Percentiles rank a stretch among this genome's conserved stretches.
These are phyloP conservation scores for Brassica carinata DNA, from an alignment of 345 rosid species.

Conservation along the genomic window DNA sequence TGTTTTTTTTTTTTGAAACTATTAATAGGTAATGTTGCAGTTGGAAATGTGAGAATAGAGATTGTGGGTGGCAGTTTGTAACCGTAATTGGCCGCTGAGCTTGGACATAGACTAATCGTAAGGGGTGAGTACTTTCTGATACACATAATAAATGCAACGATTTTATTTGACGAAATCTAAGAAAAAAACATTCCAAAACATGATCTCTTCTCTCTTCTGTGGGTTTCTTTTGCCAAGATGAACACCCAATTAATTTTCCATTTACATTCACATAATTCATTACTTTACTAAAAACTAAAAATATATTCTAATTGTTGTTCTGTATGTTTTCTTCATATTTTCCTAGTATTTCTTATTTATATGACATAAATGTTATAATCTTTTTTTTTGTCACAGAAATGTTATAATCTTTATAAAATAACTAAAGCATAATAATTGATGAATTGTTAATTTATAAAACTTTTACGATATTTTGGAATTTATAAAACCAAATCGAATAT, in stretches of 20 bases:
- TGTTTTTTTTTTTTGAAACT: no score
- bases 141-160: slow-evolving; percentile 16
- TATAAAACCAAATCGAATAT: not conserved
- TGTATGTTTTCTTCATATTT: not conserved
- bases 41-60: not conserved
- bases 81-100: not conserved
- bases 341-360: not conserved
- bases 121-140: not conserved
- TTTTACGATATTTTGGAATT: not conserved
- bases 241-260: not conserved
- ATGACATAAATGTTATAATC: no score
- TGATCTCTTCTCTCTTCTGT: not conserved
- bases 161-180: not conserved
- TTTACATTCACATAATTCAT: not conserved
- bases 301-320: not conserved
- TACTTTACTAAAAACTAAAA: not conserved
- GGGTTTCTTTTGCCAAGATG: not conserved
- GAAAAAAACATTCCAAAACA: slow-evolving; percentile 16
- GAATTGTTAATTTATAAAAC: not conserved
- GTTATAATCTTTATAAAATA: not conserved
- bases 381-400: no score
- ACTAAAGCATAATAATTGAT: not conserved
- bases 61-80: not conserved
- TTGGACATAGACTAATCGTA: not conserved
- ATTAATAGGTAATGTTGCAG: not conserved